Evolutionary conservation across 2,329 filamentous ascomycete genomes (phyloP), one percentile per base, ranked within the genome.

Genomic region (Arthrobotrys musiformis): DNA sequence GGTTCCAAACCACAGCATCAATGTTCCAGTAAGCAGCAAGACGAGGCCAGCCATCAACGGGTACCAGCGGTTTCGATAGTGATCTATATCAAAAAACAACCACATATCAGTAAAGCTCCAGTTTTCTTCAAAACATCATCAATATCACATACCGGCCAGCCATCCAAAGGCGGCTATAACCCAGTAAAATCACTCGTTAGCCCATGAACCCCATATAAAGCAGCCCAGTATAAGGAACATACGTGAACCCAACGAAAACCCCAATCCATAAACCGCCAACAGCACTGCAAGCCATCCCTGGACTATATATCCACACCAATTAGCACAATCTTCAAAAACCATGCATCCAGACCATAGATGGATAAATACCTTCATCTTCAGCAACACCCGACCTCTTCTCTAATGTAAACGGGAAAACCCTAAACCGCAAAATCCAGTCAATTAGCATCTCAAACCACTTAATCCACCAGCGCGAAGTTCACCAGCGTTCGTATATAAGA

Each of bases 361-460:
- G 13, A 17, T 28, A 52, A 28, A 30, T 67, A 77, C 73, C 66
- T 61, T 77, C 58, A 46, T 77, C 73, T 24, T 70, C 73, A 54
- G 73, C 50, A 60, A 77, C 61, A 5, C 73, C 73, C 5, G 66
- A 70, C 26, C 73, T 48, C 50, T 67, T 67, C 44, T 70, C 73
- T 9, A 77, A 46, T 1, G 73, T 77, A 54, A 77, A 77, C 52
- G 73, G 73, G 28, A 77, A 77, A n/a, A 77, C 73, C n/a, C 73
- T 77, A 64, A 42, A 42, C 15, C 13, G n/a, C 28, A 19, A 33
- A 54, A 22, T 30, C 26, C 35, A 46, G 28, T 44, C 9, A 15
- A 37, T 4, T 15, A 13, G 8, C 42, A 42, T 24, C 15, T 9
- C 26, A 13, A n/a, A 15, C n/a, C 19, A 4, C 7, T 26, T 26